Base-by-base conservation (phyloP, 768 basidiomycete species). In the Termitomyces sp. region DNA sequence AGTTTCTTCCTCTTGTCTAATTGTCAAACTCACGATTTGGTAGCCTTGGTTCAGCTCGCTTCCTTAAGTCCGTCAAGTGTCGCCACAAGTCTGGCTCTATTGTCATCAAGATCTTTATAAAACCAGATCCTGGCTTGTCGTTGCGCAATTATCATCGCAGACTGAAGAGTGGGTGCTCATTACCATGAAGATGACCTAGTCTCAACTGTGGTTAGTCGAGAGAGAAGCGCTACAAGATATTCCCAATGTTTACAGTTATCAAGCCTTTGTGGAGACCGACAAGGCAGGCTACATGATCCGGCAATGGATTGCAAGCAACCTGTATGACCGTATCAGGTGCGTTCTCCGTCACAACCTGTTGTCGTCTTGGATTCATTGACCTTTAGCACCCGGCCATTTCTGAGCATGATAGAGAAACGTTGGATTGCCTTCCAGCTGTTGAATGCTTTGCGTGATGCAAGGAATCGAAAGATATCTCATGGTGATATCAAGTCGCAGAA, bases 401-500 rank as follows among this genome's bases (percentile, higher is more conserved):
- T 99, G 40, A 89, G 85, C 59, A 70, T 79, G 59, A 81, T 98
- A 23, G 97, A 99, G 77, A 98, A 98, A 82, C 93, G 92, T 68
- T 99, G 96, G 97, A 93, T 98, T 57, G 87, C 90, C 0, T 99
- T 94, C 66, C 97, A 98, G 70, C 77, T 98, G 1, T 77, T 98
- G 59, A 87, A 84, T 27, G 92, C 88, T 2, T 79, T 99, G 41
- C 82, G 89, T 23, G 91, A 92, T 63, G 86, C 92, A 0, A 83
- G 92, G 25, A 84, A 85, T 54, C 85, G 88, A 49, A 91, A 95
- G 75, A 77, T 95, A n/a, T 83, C 95, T 2, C 97, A 99, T 71
- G 97, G 97, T 10, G 96, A 98, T 70, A 90, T 99, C 77, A 98
- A 98, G 72, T 93, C 93, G 4, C 92, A 95, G 71, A 99, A 99